phyloP scores from a whole-genome alignment of 2,329 filamentous ascomycete genomes.

The Colletotrichum eremochloae region DNA sequence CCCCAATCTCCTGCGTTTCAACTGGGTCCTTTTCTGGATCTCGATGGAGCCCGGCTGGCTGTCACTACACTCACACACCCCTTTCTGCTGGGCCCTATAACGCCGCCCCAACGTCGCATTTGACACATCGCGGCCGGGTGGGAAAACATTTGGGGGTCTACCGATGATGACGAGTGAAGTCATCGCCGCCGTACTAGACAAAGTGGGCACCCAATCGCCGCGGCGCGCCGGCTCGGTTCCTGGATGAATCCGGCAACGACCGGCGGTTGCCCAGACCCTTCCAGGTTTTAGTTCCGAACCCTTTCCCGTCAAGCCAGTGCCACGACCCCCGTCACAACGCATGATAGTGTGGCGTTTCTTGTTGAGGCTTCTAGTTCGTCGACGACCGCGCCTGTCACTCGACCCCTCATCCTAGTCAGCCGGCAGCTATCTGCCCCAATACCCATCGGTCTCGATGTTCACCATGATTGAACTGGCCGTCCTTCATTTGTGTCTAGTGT shows the following conservation, averaged over 20 bases:
- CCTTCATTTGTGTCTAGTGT: not conserved
- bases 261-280: constrained; percentile 23
- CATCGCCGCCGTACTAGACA: constrained; percentile 30
- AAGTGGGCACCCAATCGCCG: constrained; percentile 36
- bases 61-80: not conserved
- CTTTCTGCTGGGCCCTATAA: not conserved
- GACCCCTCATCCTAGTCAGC: not conserved
- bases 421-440: constrained; percentile 11
- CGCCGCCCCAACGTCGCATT: constrained; percentile 18
- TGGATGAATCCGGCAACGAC: constrained; percentile 37
- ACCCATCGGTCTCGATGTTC: not conserved
- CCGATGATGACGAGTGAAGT: constrained; percentile 42
- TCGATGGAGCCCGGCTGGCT: constrained; percentile 30
- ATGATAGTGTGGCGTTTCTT: constrained; percentile 33
- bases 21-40: constrained; percentile 10
- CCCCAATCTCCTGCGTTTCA: constrained; percentile 14
- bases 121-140: constrained; percentile 5
- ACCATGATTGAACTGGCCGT: not conserved
- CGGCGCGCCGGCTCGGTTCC: constrained; percentile 19
- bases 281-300: constrained; percentile 36
- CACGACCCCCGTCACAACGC: constrained; percentile 5
- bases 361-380: constrained; percentile 33
- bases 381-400: constrained; percentile 18
- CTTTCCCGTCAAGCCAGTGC: constrained; percentile 12
- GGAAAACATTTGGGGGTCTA: constrained; percentile 18